These are phyloP conservation scores for Solanum lycopersicoides DNA, from an alignment of 257 asterid species.

Conservation along the genomic window DNA sequence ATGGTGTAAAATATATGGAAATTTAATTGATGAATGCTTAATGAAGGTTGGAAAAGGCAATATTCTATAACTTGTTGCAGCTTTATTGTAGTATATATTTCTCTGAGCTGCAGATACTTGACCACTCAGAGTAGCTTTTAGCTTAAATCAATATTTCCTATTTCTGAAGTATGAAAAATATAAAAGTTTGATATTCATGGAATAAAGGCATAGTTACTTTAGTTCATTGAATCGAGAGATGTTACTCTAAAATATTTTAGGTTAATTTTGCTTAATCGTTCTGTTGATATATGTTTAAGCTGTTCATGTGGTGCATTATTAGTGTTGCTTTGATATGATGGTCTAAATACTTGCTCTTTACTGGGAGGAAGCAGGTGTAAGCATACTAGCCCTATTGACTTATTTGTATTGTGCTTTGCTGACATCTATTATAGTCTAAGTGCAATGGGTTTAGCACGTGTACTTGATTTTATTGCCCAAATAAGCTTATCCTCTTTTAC, in stretches of 20 bases:
- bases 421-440: background rate
- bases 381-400: background rate
- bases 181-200: too few relatives aligned
- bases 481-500: background rate
- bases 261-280: too few relatives aligned
- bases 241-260: too few relatives aligned
- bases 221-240: too few relatives aligned
- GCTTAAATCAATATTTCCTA: background rate
- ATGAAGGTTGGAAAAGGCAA: background rate
- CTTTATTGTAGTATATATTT: background rate
- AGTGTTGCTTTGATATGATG: too few relatives aligned
- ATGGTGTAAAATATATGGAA: background rate
- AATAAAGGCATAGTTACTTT: too few relatives aligned
- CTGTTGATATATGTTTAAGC: too few relatives aligned
- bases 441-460: background rate
- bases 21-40: background rate
- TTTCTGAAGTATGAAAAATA: background rate
- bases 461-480: background rate
- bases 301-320: too few relatives aligned
- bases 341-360: too few relatives aligned
- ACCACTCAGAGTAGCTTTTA: background rate
- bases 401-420: background rate
- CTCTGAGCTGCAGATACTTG: background rate
- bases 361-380: too few relatives aligned
- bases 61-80: background rate